Evolutionary conservation across 2,329 filamentous ascomycete genomes (phyloP), one percentile per base, ranked within the genome.

Genomic region (Apiospora sp.): DNA sequence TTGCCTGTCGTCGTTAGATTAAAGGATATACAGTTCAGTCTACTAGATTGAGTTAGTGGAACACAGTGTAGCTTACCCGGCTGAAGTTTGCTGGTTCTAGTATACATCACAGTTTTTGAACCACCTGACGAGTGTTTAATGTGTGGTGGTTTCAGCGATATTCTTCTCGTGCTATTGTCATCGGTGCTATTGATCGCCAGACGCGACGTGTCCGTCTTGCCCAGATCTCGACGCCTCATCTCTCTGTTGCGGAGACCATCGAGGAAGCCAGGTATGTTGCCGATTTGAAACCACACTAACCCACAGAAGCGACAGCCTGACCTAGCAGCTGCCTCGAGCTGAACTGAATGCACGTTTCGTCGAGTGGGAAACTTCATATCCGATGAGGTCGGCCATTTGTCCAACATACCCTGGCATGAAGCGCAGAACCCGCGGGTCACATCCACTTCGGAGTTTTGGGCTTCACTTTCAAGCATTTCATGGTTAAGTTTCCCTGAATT

Each of bases 291-390:
- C 34, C 51, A 41, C 7, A 51, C 34, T 13, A 37, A 61, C n/a
- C 46, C 69, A 27, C 69, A 70, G 69, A 54, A 70, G 34, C 22
- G 46, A 13, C 69, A 70, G 5, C 69, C 69, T 6, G 49, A n/a
- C 48, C 46, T 70, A 7, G 69, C 37, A 41, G 69, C 69, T 43
- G 69, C 69, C 69, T 70, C 69, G 43, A 44, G 43, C 43, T 44
- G 7, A 13, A 44, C 43, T 14, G 43, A 44, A 44, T 14, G 43
- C 12, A 8, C 8, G 14, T 12, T 6, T 12, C 43, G 43, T 6
- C 8, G 7, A 14, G 7, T 44, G 14, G 43, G 8, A 44, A 14
- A 13, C 12, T 13, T 14, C 43, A 44, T 13, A 44, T 16, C 43
- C 4, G 16, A 44, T 44, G 43, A 14, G 13, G 12, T 44, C 12